Conservation (phyloP, 2,329 filamentous ascomycete species). For the Epichloe brachyelytri region DNA sequence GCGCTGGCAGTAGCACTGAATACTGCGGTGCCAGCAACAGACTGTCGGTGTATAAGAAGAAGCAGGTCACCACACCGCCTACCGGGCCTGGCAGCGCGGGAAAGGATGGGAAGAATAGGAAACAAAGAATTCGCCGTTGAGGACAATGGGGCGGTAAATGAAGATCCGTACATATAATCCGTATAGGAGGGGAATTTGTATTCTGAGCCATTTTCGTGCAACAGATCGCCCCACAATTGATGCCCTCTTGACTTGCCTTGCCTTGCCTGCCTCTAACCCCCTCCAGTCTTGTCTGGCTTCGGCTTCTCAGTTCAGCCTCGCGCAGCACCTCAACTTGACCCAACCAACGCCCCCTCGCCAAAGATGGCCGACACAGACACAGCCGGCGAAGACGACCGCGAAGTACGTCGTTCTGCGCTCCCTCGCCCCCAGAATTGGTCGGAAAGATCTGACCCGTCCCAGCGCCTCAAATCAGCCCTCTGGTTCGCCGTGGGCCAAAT, state of each 20-base stretch:
- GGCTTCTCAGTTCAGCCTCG: background rate
- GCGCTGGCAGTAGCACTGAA: constrained; percentile 23
- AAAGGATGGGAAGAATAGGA: background rate
- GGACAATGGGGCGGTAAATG: background rate
- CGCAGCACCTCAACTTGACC: background rate
- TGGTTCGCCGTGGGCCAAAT: constrained; percentile 80
- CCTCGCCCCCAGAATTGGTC: too few species aligned
- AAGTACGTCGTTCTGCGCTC: constrained; percentile 13
- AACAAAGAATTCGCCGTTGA: background rate
- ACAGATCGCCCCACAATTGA: too few species aligned
- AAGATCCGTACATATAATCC: background rate
- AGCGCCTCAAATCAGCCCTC: constrained; percentile 74
- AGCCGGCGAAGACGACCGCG: constrained; percentile 22
- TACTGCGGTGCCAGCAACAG: constrained; percentile 28
- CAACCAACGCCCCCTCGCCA: background rate
- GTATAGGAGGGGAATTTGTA: background rate
- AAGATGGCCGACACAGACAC: constrained; percentile 20
- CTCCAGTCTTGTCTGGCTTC: background rate
- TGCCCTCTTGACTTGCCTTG: too few species aligned
- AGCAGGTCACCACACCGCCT: constrained; percentile 3
- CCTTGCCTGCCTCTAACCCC: too few species aligned
- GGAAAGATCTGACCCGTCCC: background rate
- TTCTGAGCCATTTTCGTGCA: too few species aligned
- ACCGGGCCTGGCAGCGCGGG: background rate
- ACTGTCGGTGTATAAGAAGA: constrained; percentile 23